Base-by-base conservation (phyloP, 164 flowering plant genomes). In the Protea cynaroides region DNA sequence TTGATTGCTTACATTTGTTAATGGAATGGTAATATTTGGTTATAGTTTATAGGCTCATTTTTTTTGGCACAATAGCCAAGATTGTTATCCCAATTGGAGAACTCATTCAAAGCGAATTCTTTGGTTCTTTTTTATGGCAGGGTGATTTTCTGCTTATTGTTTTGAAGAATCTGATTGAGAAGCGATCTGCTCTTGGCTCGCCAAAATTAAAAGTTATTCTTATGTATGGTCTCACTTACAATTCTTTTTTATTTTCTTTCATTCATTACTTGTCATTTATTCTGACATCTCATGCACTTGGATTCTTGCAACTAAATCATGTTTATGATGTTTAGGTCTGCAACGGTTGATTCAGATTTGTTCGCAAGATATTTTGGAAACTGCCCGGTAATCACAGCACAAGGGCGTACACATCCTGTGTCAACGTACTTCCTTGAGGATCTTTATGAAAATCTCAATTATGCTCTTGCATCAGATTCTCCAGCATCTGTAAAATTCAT, bases 351-450 rank as follows among this genome's bases (percentile, higher is more conserved):
- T 80, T 80, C 98, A 61, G 66, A 63, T 61, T 72, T 87, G 57
- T 92, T 87, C 72, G 88, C 96, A 25, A 83, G 80, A 56, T 92
- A 89, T 80, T 92, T 89, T 76, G 89, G 87, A 43, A 50, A 73
- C 53, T 92, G 98, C 67, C 94, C 98, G 19, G 92, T 92, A 8
- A 69, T 89, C 69, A 82, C 82, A 74, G 92, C 96, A 29, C 60
- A 83, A 79, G 96, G 98, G 64, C 81, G 96, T 54, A 84, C 88
- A 43, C 92, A 87, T 75, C 96, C 94, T 49, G 98, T 92, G 70
- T 77, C 92, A 69, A 79, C 83, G 21, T 78, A 71, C 75, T 92
- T 83, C 85, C 88, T 92, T 51, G 96, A 92, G 80, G 92, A 92
- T 78, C 71, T 89, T 70, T 83, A 89, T 81, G 91, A 89, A 66